phyloP scores from a whole-genome alignment of 257 asterid species.

The Solanum ahanhuiri region DNA sequence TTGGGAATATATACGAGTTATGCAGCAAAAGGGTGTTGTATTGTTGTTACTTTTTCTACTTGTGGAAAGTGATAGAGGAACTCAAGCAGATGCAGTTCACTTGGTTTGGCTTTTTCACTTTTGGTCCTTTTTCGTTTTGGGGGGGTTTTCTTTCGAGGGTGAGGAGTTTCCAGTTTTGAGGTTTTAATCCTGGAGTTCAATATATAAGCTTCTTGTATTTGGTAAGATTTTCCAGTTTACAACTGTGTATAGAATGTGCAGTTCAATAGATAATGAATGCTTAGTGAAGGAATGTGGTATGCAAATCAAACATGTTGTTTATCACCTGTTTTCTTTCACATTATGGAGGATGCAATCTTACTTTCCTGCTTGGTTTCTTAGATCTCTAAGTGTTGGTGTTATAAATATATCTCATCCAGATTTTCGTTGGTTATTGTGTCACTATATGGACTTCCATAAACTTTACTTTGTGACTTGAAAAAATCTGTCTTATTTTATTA shows the following conservation, averaged over 20 bases:
- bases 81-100: background rate
- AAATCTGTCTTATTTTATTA: background rate
- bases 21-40: conserved; percentile 21
- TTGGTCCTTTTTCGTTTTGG: background rate
- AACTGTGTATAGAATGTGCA: background rate
- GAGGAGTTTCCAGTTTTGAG: background rate
- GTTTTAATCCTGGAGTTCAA: background rate
- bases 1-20: conserved; percentile 25
- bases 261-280: background rate
- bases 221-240: background rate
- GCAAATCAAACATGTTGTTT: background rate
- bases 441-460: background rate
- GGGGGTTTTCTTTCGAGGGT: background rate
- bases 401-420: background rate
- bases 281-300: background rate
- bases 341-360: background rate
- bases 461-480: background rate
- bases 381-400: background rate
- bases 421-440: background rate
- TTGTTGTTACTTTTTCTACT: conserved; percentile 16
- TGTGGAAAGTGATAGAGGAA: background rate
- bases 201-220: background rate
- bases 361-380: background rate
- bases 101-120: background rate
- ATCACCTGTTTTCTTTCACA: background rate